Conservation (phyloP, 108 stramenopile genomes). For the Chaetoceros tenuissimus region DNA sequence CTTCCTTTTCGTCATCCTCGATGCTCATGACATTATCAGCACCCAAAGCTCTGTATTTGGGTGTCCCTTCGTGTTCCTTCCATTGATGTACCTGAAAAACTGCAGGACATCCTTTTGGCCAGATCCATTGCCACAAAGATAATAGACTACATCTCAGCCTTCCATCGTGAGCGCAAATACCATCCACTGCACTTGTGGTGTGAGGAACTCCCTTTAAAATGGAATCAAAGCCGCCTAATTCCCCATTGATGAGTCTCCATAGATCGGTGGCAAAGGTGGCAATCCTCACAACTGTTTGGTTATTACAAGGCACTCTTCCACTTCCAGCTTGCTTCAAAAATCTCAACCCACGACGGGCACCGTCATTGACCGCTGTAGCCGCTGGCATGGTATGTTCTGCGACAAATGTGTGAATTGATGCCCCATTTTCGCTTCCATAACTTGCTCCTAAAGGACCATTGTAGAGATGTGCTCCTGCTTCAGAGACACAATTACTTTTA, state of each 20-base stretch:
- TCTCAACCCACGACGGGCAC: constrained; percentile 65
- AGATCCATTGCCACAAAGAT: constrained; percentile 79
- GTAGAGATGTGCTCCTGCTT: constrained; percentile 49
- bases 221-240: constrained; percentile 10
- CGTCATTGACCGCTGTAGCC: constrained; percentile 79
- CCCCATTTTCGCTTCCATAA: constrained; percentile 75
- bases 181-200: constrained; percentile 7
- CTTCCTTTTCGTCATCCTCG: constrained; percentile 61
- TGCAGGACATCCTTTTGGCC: constrained; percentile 58
- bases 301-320: constrained; percentile 23
- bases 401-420: constrained; percentile 46
- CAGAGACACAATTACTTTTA: constrained; percentile 46
- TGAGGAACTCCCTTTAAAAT: background rate
- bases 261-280: constrained; percentile 68
- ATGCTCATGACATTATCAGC: constrained; percentile 63
- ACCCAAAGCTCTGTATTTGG: constrained; percentile 45
- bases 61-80: constrained; percentile 45
- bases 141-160: constrained; percentile 61
- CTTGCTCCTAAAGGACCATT: constrained; percentile 73
- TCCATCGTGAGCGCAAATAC: constrained; percentile 62
- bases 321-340: constrained; percentile 50
- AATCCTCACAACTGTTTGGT: constrained; percentile 50
- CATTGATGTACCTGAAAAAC: constrained; percentile 29
- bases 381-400: constrained; percentile 54
- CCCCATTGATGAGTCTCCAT: constrained; percentile 84